phyloP scores from a whole-genome alignment of 176 grass and related monocot species.

The Metroxylon sagu region DNA sequence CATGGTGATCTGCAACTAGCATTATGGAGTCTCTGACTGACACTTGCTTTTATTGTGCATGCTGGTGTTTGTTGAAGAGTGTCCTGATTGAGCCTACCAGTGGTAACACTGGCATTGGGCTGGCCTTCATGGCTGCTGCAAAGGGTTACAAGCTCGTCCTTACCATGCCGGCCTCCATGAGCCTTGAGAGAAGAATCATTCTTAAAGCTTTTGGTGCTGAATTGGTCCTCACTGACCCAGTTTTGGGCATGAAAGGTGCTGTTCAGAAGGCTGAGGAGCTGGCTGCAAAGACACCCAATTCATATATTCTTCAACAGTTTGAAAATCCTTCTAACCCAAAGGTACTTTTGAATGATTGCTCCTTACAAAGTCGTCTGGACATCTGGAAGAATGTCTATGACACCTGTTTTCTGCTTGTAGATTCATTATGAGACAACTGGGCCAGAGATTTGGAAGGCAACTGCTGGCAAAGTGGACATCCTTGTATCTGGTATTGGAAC shows the following conservation, averaged over 20 bases:
- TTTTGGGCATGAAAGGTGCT: constrained; percentile 51
- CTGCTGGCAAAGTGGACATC: constrained; percentile 36
- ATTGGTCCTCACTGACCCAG: constrained; percentile 45
- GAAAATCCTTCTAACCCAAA: constrained; percentile 49
- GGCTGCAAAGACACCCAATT: constrained; percentile 38
- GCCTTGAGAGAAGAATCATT: constrained; percentile 40
- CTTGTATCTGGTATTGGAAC: constrained; percentile 45
- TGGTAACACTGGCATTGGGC: constrained; percentile 47
- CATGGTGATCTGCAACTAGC: too few relatives aligned
- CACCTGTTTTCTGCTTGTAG: constrained; percentile 15
- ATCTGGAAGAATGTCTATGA: neutral
- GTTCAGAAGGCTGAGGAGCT: constrained; percentile 45
- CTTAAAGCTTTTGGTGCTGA: constrained; percentile 54
- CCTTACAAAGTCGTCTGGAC: neutral
- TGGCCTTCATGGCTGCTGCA: constrained; percentile 48
- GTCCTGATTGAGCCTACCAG: constrained; percentile 55
- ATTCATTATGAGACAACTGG: constrained; percentile 54
- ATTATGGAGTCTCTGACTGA: too few relatives aligned
- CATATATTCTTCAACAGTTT: constrained; percentile 47
- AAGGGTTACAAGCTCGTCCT: constrained; percentile 43
- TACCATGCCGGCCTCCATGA: constrained; percentile 53
- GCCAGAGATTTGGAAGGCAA: constrained; percentile 49
- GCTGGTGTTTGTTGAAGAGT: constrained; percentile 24
- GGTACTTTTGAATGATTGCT: constrained; percentile 17
- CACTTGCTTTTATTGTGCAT: too few relatives aligned